Evolutionary conservation across 805 yeast species (phyloP).

Genomic region (Wickerhamiella occidentalis): DNA sequence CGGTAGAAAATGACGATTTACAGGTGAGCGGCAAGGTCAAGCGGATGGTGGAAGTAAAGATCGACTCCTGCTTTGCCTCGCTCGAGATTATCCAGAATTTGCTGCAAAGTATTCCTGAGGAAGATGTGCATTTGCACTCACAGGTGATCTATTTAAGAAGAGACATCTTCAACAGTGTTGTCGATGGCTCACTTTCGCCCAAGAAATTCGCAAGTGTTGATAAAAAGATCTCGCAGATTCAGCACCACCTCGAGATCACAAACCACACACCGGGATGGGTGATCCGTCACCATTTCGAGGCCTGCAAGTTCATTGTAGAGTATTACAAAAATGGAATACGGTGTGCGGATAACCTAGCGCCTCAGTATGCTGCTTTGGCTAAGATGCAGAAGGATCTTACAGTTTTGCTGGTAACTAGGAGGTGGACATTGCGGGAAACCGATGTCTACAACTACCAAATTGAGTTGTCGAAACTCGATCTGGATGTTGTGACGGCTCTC

Average conservation of each 20-base stretch:
- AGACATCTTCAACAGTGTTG: slow-evolving; percentile 15
- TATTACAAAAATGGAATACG: slow-evolving; percentile 20
- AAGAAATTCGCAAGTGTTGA: slow-evolving; percentile 10
- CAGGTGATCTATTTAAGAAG: slow-evolving; percentile 22
- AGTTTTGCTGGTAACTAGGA: slow-evolving; percentile 73
- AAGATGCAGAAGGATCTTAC: slow-evolving; percentile 64
- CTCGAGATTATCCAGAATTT: background rate
- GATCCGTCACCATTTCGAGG: slow-evolving; percentile 14
- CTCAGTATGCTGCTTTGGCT: slow-evolving; percentile 50
- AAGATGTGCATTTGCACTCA: slow-evolving; percentile 16
- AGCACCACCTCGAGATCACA: slow-evolving; percentile 4
- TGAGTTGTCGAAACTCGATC: slow-evolving; percentile 56
- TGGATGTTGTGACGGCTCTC: background rate
- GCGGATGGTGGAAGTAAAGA: background rate
- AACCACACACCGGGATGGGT: slow-evolving; percentile 3
- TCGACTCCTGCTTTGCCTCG: background rate
- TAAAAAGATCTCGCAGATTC: slow-evolving; percentile 13
- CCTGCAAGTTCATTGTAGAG: slow-evolving; percentile 12
- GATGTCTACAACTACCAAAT: slow-evolving; percentile 80
- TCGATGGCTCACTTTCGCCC: slow-evolving; percentile 11
- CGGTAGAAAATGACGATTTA: background rate
- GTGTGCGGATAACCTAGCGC: slow-evolving; percentile 40
- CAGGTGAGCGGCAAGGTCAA: background rate
- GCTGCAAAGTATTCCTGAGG: slow-evolving; percentile 14
- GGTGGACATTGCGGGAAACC: slow-evolving; percentile 97